Evolutionary conservation across 148 eudicot species (phyloP).

Genomic region (Silene latifolia): DNA sequence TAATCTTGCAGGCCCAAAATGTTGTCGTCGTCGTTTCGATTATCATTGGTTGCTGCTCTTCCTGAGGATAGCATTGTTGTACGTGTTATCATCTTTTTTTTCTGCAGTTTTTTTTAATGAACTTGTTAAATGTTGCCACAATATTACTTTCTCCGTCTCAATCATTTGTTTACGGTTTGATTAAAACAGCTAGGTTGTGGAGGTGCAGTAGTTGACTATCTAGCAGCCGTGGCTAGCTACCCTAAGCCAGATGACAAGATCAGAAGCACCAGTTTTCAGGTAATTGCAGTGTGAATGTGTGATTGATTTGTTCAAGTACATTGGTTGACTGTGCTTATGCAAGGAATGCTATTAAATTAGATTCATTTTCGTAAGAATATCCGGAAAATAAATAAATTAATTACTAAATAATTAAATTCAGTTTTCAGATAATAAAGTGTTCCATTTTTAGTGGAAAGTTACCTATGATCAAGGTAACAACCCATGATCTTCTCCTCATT

Average conservation of each 20-base stretch:
- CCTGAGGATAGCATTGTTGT: slow-evolving; percentile 58
- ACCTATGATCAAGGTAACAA: too few species aligned
- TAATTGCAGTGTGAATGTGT: background rate
- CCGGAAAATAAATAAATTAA: too few species aligned
- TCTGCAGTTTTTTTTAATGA: background rate
- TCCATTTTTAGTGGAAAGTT: too few species aligned
- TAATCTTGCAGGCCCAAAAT: slow-evolving; percentile 42
- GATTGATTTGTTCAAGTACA: background rate
- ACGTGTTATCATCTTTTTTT: slow-evolving; percentile 3
- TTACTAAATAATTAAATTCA: too few species aligned
- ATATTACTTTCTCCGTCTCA: too few species aligned
- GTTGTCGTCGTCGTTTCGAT: slow-evolving; percentile 38
- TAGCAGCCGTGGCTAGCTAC: slow-evolving; percentile 74
- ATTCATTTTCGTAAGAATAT: too few species aligned
- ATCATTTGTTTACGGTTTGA: background rate
- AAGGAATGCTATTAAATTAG: background rate
- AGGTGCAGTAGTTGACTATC: slow-evolving; percentile 43
- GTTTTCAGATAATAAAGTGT: too few species aligned
- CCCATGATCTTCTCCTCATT: too few species aligned
- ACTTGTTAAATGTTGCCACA: background rate
- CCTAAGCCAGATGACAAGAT: slow-evolving; percentile 94
- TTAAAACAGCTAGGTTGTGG: slow-evolving; percentile 73
- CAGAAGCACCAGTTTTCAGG: slow-evolving; percentile 88
- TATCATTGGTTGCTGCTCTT: slow-evolving; percentile 33
- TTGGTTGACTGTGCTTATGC: background rate